Conservation (phyloP, 768 basidiomycete species). For the Lyophyllum decastes region DNA sequence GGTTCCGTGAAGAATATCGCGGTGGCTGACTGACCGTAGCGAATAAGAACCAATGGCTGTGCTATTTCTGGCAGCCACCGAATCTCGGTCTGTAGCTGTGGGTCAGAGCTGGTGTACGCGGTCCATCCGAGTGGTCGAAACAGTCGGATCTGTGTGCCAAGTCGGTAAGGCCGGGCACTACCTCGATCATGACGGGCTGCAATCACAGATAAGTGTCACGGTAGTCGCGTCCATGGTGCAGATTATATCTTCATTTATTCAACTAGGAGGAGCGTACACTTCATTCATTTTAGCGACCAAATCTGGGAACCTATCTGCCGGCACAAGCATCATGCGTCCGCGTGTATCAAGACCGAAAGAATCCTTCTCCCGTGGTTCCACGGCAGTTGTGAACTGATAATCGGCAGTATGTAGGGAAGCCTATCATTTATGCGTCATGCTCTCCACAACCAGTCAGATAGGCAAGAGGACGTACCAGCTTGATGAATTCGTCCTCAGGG, state of each 20-base stretch:
- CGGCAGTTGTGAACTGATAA: conserved; percentile 47
- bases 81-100: not conserved
- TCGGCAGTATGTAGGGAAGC: conserved; percentile 35
- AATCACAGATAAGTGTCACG: too few species aligned
- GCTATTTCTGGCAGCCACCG: not conserved
- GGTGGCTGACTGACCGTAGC: not conserved
- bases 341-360: conserved; percentile 72
- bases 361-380: conserved; percentile 58
- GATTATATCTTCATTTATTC: not conserved
- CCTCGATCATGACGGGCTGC: too few species aligned
- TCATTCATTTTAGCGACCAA: conserved; percentile 41
- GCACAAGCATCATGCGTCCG: conserved; percentile 67
- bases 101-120: too few species aligned
- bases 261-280: conserved; percentile 28
- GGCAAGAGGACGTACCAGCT: conserved; percentile 43
- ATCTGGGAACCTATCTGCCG: conserved; percentile 39
- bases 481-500: conserved; percentile 80
- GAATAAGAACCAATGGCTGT: too few species aligned
- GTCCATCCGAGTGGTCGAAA: not conserved
- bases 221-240: not conserved
- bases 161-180: too few species aligned
- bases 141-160: too few species aligned
- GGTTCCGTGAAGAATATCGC: not conserved
- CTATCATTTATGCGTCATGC: not conserved
- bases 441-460: not conserved